phyloP scores from a whole-genome alignment of 2,329 filamentous ascomycete genomes.

The Graphilbum sp. region DNA sequence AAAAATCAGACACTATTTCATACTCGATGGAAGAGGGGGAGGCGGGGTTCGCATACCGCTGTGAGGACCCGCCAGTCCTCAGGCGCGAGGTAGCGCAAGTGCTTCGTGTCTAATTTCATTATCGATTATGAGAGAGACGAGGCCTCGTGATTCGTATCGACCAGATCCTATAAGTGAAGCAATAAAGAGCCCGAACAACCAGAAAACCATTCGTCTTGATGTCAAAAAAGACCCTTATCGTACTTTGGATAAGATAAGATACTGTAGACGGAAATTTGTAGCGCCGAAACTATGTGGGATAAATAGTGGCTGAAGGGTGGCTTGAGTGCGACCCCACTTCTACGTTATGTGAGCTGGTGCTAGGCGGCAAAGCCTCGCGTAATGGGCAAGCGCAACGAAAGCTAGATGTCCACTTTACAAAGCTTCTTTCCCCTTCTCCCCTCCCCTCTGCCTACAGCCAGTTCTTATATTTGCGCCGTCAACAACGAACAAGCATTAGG shows the following conservation, averaged over 20 bases:
- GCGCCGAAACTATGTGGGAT: neutral
- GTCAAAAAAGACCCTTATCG: too few relatives aligned
- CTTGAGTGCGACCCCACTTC: neutral
- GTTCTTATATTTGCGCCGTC: too few relatives aligned
- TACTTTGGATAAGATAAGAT: too few relatives aligned
- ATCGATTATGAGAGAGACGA: too few relatives aligned
- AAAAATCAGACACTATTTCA: too few relatives aligned
- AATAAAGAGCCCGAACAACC: too few relatives aligned
- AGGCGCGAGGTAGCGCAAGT: conserved; percentile 75
- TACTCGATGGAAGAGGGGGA: neutral
- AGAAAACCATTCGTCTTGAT: too few relatives aligned
- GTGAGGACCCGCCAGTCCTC: conserved; percentile 95
- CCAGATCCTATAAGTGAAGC: too few relatives aligned
- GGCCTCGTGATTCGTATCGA: too few relatives aligned
- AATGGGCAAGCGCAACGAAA: conserved; percentile 11
- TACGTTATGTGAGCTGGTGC: conserved; percentile 4
- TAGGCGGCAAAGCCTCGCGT: conserved; percentile 23
- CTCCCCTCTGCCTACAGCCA: neutral
- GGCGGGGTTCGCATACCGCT: conserved; percentile 43
- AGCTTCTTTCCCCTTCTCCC: conserved; percentile 7
- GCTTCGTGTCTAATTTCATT: conserved; percentile 94
- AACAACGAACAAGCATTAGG: too few relatives aligned
- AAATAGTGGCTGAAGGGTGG: neutral
- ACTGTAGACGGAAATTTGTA: conserved; percentile 5
- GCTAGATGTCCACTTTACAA: conserved; percentile 9